phyloP scores from a whole-genome alignment of 257 asterid species.

The Fraxinus excelsior region DNA sequence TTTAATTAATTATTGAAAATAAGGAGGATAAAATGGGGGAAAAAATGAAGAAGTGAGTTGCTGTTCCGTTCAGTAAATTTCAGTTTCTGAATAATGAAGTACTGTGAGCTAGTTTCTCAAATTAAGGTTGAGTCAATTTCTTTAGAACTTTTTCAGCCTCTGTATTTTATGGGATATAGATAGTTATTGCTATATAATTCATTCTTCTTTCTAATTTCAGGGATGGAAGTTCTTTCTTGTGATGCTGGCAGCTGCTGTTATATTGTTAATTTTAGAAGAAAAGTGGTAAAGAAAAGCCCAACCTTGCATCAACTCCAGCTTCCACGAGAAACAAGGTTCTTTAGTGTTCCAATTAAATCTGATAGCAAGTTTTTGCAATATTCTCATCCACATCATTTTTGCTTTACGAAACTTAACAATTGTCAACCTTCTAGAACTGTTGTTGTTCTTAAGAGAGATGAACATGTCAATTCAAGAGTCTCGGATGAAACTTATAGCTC shows the following conservation, averaged over 20 bases:
- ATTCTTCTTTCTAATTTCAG: conserved; percentile 41
- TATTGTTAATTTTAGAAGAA: conserved; percentile 34
- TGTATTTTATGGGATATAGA: conserved; percentile 1
- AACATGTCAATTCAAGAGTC: conserved; percentile 41
- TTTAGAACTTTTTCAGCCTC: neutral
- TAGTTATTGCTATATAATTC: conserved; percentile 18
- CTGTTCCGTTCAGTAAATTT: neutral
- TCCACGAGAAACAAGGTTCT: conserved; percentile 35
- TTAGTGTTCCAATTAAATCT: conserved; percentile 27
- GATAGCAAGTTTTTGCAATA: conserved; percentile 24
- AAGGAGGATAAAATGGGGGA: neutral
- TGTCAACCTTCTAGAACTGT: conserved; percentile 23
- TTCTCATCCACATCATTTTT: conserved; percentile 30
- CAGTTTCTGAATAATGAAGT: neutral
- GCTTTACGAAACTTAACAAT: conserved; percentile 31
- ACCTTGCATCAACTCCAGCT: conserved; percentile 30
- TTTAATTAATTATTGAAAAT: neutral
- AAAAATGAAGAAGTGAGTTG: neutral
- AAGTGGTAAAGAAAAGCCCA: conserved; percentile 27
- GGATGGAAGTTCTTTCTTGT: conserved; percentile 66
- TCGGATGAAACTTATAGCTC: conserved; percentile 42
- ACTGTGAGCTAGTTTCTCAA: neutral
- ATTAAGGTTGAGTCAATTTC: neutral
- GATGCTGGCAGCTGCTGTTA: conserved; percentile 39
- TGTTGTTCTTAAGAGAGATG: conserved; percentile 37